Evolutionary conservation across 2,329 filamentous ascomycete species (phyloP).

Genomic region (Beauveria bassiana): DNA sequence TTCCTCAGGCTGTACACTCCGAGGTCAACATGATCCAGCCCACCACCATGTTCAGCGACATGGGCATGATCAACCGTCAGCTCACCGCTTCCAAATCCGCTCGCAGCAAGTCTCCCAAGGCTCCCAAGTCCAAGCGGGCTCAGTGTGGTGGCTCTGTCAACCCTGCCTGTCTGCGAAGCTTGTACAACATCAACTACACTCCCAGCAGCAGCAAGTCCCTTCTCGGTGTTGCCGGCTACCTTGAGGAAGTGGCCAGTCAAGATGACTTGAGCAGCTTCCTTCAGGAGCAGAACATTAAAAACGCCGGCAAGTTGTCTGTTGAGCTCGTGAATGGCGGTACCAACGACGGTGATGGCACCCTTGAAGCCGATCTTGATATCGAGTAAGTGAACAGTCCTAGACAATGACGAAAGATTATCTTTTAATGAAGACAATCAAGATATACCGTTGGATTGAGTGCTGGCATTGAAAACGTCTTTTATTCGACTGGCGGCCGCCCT

Average conservation of each 20-base stretch:
- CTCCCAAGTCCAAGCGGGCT: neutral
- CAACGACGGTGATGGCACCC: neutral
- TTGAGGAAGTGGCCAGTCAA: neutral
- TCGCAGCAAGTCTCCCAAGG: neutral
- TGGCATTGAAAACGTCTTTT: slow-evolving; percentile 9
- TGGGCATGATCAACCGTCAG: neutral
- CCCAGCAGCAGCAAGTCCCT: neutral
- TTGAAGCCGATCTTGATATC: slow-evolving; percentile 8
- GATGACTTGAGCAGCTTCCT: slow-evolving; percentile 3
- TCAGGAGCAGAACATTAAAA: neutral
- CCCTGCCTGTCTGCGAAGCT: neutral
- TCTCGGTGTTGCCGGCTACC: slow-evolving; percentile 5
- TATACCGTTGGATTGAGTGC: slow-evolving; percentile 5
- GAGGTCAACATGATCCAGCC: slow-evolving; percentile 12
- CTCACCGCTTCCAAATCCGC: neutral
- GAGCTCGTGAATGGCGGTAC: slow-evolving; percentile 6
- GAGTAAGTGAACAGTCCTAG: neutral
- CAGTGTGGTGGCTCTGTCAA: neutral
- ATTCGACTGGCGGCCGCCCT: slow-evolving; percentile 5
- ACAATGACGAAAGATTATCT: neutral
- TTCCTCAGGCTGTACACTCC: slow-evolving; percentile 3
- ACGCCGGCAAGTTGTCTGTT: neutral
- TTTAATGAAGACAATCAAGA: neutral
- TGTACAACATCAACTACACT: slow-evolving; percentile 9
- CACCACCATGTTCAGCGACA: slow-evolving; percentile 12